Evolutionary conservation across 2,329 filamentous ascomycete genomes (phyloP).

Genomic region (Epichloe gansuensis): DNA sequence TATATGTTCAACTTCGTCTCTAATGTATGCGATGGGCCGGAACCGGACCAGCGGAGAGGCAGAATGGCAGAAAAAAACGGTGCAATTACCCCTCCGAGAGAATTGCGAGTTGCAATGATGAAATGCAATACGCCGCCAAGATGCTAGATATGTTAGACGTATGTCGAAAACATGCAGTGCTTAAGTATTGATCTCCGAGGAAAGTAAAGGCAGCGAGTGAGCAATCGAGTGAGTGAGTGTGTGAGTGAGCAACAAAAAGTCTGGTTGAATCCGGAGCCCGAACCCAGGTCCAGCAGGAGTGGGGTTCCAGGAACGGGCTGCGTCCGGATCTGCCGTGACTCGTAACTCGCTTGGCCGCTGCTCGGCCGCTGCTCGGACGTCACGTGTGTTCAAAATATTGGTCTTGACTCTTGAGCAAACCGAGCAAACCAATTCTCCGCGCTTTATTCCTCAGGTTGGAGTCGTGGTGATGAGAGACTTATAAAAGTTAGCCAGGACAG

Average conservation of each 20-base stretch:
- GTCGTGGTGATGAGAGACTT: no score
- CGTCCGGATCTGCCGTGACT: no score
- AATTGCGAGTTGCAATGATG: background rate
- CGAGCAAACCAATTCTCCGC: no score
- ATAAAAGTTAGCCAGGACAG: no score
- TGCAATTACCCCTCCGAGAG: background rate
- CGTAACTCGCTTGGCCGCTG: no score
- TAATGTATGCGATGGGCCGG: background rate
- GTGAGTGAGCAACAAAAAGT: slow-evolving; percentile 4
- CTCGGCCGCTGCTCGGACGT: no score
- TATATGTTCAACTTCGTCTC: background rate
- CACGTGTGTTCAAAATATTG: no score
- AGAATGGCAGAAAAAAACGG: background rate
- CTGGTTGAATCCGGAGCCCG: background rate
- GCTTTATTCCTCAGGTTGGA: no score
- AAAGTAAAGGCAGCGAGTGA: background rate
- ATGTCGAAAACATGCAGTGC: no score
- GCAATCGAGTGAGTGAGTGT: background rate
- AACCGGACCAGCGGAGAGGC: background rate
- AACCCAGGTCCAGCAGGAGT: background rate
- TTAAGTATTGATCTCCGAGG: no score
- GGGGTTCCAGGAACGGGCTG: background rate
- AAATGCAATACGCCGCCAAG: background rate
- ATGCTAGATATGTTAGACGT: background rate
- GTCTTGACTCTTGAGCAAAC: no score